Base-by-base conservation (phyloP, 129 eudicot species). In the Arctium lappa region DNA sequence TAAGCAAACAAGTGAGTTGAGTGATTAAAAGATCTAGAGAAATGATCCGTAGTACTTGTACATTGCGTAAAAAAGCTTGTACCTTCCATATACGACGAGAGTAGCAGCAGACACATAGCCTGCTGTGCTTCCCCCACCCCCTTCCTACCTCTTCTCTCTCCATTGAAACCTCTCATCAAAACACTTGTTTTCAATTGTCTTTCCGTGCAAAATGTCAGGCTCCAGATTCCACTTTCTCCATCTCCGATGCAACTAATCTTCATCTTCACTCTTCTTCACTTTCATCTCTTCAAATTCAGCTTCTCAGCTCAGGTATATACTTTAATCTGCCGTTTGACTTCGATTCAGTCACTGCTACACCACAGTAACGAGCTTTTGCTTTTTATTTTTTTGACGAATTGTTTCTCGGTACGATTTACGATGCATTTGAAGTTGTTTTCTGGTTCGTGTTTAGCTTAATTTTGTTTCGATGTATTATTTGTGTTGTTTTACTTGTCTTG, bases 101-200 rank as follows among this genome's bases (percentile, higher is more conserved):
- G 76, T 65, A 74, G 84, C 84, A 84, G 84, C 84, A 84, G 84
- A 84, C 80, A 84, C 72, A 73, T 79, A 79, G 76, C 82, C 63
- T 84, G 80, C 87, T 32, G 31, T 84, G 76, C 80, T 78, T 72
- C 79, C 87, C 73, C 75, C 10, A 16, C 65, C 77, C 76, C 60
- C 31, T 8, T 40, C 38, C 37, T 31, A 8, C 16, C 37, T 27
- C 73, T 73, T 84, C 87, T 84, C 87, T 79, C 84, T 84, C 87
- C 87, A 84, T 84, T 84, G 84, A 79, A 84, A 76, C 81, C 72
- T 76, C 81, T 76, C 72, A 78, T 76, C 81, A 76, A 22, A 22
- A 32, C 81, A 27, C 81, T 79, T 69, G 72, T 42, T n/a, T 73
- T 84, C 77, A 83, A 71, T 71, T 56, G 50, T 70, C 82, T 77